Percentiles rank a stretch among this genome's conserved stretches.
These are phyloP conservation scores for Hypoxylon sp. DNA, from an alignment of 2,329 filamentous ascomycete genomes.

Conservation along the genomic window DNA sequence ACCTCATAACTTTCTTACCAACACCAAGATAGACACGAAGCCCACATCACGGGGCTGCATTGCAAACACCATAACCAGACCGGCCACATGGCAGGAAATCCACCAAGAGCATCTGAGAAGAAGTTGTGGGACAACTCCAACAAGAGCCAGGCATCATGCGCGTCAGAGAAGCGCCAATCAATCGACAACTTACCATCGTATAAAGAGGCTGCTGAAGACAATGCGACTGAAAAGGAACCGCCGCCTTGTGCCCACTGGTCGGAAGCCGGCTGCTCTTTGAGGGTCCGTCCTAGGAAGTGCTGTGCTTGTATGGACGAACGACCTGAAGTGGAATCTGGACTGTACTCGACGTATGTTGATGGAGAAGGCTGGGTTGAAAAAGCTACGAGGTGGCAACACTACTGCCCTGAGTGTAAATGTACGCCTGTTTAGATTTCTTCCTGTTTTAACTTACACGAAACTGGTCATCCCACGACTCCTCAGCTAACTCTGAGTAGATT, in stretches of 20 bases:
- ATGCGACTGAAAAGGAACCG: constrained; percentile 7
- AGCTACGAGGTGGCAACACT: constrained; percentile 41
- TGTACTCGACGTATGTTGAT: constrained; percentile 41
- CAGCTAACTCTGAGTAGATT: constrained; percentile 23
- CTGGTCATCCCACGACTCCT: too few species aligned
- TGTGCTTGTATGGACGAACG: constrained; percentile 41
- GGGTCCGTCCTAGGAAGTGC: constrained; percentile 22
- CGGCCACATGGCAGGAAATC: background rate
- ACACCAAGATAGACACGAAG: background rate
- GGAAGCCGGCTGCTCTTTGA: constrained; percentile 24
- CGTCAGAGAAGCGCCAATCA: background rate
- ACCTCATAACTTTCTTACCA: too few species aligned
- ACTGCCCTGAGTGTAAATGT: constrained; percentile 40
- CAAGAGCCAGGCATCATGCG: constrained; percentile 6
- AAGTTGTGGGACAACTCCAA: background rate
- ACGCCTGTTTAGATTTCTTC: background rate
- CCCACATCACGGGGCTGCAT: background rate
- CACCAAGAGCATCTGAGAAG: constrained; percentile 2
- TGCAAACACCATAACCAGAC: background rate
- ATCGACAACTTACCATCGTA: constrained; percentile 18
- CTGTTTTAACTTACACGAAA: background rate
- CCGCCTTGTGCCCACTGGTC: constrained; percentile 33
- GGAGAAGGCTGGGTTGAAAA: constrained; percentile 35
- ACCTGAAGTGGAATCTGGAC: constrained; percentile 23
- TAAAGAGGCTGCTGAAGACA: constrained; percentile 10